Base-by-base conservation (phyloP, 1,284 basidiomycete genomes). In the Ustilago lituana region DNA sequence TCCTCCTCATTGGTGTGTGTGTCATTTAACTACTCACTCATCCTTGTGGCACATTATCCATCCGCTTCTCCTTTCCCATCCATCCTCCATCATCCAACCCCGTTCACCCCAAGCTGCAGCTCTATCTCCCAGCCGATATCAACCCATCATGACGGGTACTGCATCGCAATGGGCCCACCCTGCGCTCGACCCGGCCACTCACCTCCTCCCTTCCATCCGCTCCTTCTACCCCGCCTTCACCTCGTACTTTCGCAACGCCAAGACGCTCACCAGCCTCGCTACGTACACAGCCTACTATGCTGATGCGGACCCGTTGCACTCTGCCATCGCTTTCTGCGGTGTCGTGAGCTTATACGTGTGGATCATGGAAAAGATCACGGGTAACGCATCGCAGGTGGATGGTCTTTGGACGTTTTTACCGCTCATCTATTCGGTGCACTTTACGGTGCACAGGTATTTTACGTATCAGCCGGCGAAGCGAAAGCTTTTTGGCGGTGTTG, bases 381-480 rank as follows among this genome's bases (percentile, higher is more conserved):
- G 77, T 22, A 79, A 79, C 62, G 77, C 76, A 23, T 67, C 61
- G 9, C 77, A 79, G 52, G 77, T 79, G 17, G 77, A 79, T 46
- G 67, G 77, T 23, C 70, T 79, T 22, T 79, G 77, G 77, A 79
- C 77, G 19, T 79, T 79, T 53, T 62, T 77, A 6, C 70, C 73
- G 1, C 60, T 78, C 50, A 73, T 78, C 57, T 79, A 77, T 60
- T 60, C 68, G 26, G 52, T 56, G n/a, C 76, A 78, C 61, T 79
- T 79, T 40, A 65, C 76, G 22, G 57, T 78, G 8, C 74, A 77
- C 61, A 66, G 66, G 58, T 70, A 62, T 48, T 61, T 77, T 17
- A 55, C 64, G 49, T 61, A 64, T 55, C 60, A 61, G 49, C 60
- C 72, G 15, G 67, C 59, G 32, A 64, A 66, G 53, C 41, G 67